A percentile compares a stretch with the other conserved stretches of the same genome.
These are phyloP conservation scores for Clavispora vitiphila DNA, from an alignment of 805 yeast genomes.

Conservation along the genomic window DNA sequence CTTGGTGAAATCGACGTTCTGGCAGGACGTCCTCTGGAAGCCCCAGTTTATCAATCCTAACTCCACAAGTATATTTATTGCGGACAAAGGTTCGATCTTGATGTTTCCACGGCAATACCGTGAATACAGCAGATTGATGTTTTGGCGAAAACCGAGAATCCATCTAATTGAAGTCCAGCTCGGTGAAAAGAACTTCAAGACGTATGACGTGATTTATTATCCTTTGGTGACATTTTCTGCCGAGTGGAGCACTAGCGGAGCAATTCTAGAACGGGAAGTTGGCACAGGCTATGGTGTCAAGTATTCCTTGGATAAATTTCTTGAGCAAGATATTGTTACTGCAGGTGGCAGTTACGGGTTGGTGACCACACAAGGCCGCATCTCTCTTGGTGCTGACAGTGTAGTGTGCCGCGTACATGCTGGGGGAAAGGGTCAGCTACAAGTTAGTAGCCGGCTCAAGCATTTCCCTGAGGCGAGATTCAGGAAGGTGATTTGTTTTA, in stretches of 20 bases:
- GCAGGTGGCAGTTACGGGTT: background rate
- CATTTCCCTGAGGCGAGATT: slow-evolving; percentile 12
- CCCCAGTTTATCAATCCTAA: background rate
- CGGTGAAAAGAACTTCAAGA: background rate
- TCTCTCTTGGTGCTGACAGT: slow-evolving; percentile 2
- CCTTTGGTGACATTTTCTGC: slow-evolving; percentile 1
- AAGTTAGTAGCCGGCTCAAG: slow-evolving; percentile 13
- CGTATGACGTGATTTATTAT: background rate
- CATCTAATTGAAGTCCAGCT: background rate
- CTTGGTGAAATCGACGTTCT: background rate
- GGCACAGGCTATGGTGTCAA: background rate
- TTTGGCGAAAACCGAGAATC: background rate
- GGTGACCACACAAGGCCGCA: background rate
- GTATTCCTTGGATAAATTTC: background rate
- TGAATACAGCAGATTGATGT: background rate
- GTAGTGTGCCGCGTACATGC: slow-evolving; percentile 12
- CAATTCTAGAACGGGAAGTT: background rate
- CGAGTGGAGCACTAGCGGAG: slow-evolving; percentile 1
- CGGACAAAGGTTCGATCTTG: background rate
- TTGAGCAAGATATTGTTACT: background rate
- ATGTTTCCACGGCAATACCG: background rate
- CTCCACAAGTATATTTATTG: background rate
- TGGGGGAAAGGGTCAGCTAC: slow-evolving; percentile 14
- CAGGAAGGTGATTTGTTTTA: slow-evolving; percentile 4
- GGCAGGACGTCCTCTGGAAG: background rate